Base-by-base conservation (phyloP, 2,329 filamentous ascomycete species). In the Stagonosporopsis tanaceti region DNA sequence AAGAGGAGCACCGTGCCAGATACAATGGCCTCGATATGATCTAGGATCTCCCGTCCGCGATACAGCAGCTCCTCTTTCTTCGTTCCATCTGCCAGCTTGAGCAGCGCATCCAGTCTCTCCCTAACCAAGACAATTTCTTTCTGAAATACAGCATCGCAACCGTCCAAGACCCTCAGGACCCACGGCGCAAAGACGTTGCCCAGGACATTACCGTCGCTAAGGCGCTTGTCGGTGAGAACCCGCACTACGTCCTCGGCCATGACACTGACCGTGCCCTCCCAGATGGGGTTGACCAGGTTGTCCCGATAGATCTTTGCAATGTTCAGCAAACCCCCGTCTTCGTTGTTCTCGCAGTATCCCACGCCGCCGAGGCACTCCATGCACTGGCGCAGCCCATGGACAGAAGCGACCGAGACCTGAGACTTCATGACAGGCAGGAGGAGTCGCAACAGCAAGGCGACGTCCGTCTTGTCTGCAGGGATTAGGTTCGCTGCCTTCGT, bases 211-310 rank as follows among this genome's bases (percentile, higher is more conserved):
- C 71, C 70, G 8, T 55, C 54, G 4, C 67, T 68, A 12, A 72
- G 35, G 0, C 73, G 63, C 53, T 77, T 78, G 7, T 74, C 71
- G 2, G 56, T 53, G n/a, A 81, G 60, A 3, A 82, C 78, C 0
- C 81, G 72, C 27, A 83, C 74, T 5, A 82, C 72, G 61, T 85
- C 82, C 37, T 80, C 80, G 4, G 85, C 85, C 53, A 92, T 79
- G 6, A 92, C 87, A 65, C 91, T 88, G 0, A 88, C 90, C 0
- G 89, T 92, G 1, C 89, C 88, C 72, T 90, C 88, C 87, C 88
- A 90, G 46, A 92, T 91, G 14, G 84, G 82, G 47, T 85, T 76
- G 2, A 91, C 89, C 7, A 80, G 76, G 1, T 82, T 85, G 64
- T 92, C 89, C 7, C 90, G 83, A 65, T 87, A 86, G 1, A 91